Evolutionary conservation across 352 stramenopile species (phyloP).

Genomic region (Pythium aristosporum): DNA sequence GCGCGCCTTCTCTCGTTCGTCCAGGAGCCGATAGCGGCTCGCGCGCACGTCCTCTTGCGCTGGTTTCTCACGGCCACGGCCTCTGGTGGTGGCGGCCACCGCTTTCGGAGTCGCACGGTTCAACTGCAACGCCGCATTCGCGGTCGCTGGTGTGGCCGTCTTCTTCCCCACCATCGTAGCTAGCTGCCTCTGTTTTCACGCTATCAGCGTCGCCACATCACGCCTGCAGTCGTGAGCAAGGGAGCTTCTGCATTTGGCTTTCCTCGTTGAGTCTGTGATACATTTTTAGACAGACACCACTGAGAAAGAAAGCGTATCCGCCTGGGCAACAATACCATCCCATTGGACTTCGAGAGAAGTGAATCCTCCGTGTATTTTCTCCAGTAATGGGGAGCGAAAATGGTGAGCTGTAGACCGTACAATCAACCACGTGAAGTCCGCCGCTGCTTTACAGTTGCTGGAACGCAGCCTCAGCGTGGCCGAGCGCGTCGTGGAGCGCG

Average conservation of each 20-base stretch:
- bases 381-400: no score
- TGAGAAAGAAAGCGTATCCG: background rate
- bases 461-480: conserved; percentile 21
- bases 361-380: no score
- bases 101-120: conserved; percentile 22
- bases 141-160: conserved; percentile 7
- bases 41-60: conserved; percentile 12
- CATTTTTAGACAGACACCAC: background rate
- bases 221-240: background rate
- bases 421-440: background rate
- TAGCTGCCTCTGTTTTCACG: background rate
- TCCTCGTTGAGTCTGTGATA: background rate
- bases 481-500: conserved; percentile 53
- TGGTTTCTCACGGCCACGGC: background rate
- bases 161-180: background rate
- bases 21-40: conserved; percentile 45
- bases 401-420: background rate
- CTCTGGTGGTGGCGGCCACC: background rate
- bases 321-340: no score
- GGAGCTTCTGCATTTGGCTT: background rate
- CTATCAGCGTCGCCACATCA: background rate
- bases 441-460: conserved; percentile 6
- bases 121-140: conserved; percentile 19
- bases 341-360: no score
- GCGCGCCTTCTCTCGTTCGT: conserved; percentile 34